Base-by-base conservation (phyloP, 768 basidiomycete genomes). In the Chiua virens region DNA sequence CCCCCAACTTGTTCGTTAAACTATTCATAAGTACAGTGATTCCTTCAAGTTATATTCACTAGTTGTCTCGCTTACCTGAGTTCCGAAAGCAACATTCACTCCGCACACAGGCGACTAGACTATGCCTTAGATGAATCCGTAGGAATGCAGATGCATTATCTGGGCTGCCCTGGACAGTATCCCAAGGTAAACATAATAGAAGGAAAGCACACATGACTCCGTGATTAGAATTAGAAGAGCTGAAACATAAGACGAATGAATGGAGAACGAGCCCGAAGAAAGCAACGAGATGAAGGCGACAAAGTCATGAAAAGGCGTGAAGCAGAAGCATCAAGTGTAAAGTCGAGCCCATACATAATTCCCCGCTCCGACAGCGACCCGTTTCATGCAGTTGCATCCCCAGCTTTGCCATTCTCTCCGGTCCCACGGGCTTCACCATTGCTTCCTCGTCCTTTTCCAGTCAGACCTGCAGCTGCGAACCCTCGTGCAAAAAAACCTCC, bases 381-480 rank as follows among this genome's bases (percentile, higher is more conserved):
- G 39, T 49, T 52, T 68, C 45, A 68, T 57, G 67, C 53, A 44
- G 49, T 44, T 22, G 45, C 21, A 35, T 69, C 66, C 38, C 60
- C 62, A n/a, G 51, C 30, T 46, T 57, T 68, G 18, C 56, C 55
- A 34, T 65, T 67, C 42, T 69, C 67, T 11, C 56, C 61, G 5
- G 67, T 42, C 6, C 64, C 60, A 38, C 67, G 67, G 22, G 58
- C 48, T 36, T 69, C 67, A 4, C 67, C 67, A 18, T 69, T 71
- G 8, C 53, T 44, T 18, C 66, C 68, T 45, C 63, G 63, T 5
- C 68, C 67, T 49, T 65, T 68, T 15, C 41, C 37, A 21, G 70
- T 84, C 56, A 92, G 71, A 4, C 89, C 89, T 15, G 87, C 89
- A 9, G 83, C 82, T 5, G 83, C 79, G 47, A 90, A 78, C 13